Base-by-base conservation (phyloP, 139 green algal genomes). In the Volvox africanus region DNA sequence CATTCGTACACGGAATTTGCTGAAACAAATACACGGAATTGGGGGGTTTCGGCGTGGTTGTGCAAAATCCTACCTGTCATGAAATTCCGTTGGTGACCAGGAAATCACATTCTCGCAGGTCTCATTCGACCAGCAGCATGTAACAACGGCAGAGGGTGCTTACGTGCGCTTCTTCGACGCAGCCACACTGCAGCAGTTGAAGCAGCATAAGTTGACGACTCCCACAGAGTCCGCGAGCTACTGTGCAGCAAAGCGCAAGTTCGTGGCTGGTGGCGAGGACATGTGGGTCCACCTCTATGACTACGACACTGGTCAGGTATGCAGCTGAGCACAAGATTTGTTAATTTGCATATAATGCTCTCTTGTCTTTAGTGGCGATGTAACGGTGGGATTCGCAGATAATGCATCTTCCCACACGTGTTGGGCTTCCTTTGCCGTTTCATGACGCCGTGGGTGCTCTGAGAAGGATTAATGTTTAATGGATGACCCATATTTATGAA, bases 211-310 rank as follows among this genome's bases (percentile, higher is more conserved):
- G 18, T 37, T 95, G 44, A 55, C 86, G 22, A 95, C 97, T 86
- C 77, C 92, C 12, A 95, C 98, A 9, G 97, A 99, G 93, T 95
- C 93, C 2, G 98, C 98, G 55, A 97, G 93, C 91, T 97, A 97
- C 91, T 97, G 94, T 92, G 88, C 96, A 16, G 79, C 95, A 32
- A 95, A 94, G 81, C 81, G 80, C 44, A 76, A 82, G 65, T 96
- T 99, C 92, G 97, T 97, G 36, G 95, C 95, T 24, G 98, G 98
- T 24, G 98, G 98, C 18, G 94, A 94, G 68, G 98, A 99, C 95
- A 99, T 99, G 98, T 99, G 98, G 97, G 97, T 99, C 71, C 97
- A 98, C 79, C 84, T 99, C 73, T 97, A 98, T 93, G 95, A 98
- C 92, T 97, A 92, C 67, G 92, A 97, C 28, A 97, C 93, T 19